Evolutionary conservation across 2,329 filamentous ascomycete genomes (phyloP).

Genomic region (Xylaria sp.): DNA sequence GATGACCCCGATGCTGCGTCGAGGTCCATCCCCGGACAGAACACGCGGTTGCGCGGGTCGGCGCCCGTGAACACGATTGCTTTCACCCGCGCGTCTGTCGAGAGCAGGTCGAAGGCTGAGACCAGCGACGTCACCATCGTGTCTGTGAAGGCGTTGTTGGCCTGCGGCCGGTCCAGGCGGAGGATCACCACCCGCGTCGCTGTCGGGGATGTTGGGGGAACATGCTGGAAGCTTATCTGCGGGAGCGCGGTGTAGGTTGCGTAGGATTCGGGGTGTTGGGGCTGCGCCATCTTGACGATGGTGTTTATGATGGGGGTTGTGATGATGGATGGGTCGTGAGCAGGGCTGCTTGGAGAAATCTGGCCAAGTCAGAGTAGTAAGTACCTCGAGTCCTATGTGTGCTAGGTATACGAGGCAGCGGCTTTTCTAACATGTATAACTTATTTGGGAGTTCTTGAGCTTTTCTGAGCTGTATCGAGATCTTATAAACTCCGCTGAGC

Average conservation of each 20-base stretch:
- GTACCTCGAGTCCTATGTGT: too few species aligned
- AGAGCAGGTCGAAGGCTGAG: conserved; percentile 61
- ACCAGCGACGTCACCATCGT: conserved; percentile 71
- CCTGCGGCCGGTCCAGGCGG: conserved; percentile 70
- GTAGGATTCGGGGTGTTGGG: conserved; percentile 28
- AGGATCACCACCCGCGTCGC: conserved; percentile 71
- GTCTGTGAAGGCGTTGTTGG: conserved; percentile 76
- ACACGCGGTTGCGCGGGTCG: conserved; percentile 60
- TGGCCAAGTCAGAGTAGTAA: neutral
- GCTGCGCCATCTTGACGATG: conserved; percentile 22
- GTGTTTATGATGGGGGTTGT: neutral
- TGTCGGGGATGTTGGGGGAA: conserved; percentile 60
- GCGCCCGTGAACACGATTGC: conserved; percentile 65
- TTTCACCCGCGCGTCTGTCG: conserved; percentile 64
- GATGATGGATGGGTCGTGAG: neutral
- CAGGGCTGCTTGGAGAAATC: too few species aligned
- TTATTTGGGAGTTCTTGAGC: neutral
- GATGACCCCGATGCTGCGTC: conserved; percentile 46
- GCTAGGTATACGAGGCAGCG: too few species aligned
- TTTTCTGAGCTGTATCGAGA: neutral
- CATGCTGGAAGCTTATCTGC: conserved; percentile 60
- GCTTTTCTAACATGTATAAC: neutral
- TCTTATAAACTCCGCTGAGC: conserved; percentile 1
- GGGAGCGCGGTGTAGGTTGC: conserved; percentile 47
- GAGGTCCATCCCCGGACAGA: conserved; percentile 69